Evolutionary conservation across 179 eudicot genomes (phyloP).

Genomic region (Beta corolliflora): DNA sequence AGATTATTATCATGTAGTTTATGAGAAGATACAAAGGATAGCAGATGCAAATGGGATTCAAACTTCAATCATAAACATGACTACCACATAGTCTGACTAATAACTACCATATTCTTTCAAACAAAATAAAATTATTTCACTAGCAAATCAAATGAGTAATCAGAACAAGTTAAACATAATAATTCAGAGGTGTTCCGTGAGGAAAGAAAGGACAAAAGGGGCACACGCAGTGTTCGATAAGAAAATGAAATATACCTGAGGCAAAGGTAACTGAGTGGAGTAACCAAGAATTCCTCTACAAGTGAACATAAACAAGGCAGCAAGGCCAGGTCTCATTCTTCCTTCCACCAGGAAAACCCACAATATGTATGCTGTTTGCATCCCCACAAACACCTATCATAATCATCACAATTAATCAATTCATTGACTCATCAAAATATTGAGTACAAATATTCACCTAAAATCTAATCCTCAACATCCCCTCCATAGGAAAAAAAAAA

Average conservation of each 20-base stretch:
- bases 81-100: neutral
- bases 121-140: neutral
- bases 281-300: conserved; percentile 94
- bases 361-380: conserved; percentile 81
- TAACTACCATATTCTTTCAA: neutral
- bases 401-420: conserved; percentile 11
- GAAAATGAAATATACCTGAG: conserved; percentile 54
- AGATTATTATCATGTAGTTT: neutral
- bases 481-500: too few species aligned
- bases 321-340: conserved; percentile 79
- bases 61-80: neutral
- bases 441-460: neutral
- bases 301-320: conserved; percentile 87
- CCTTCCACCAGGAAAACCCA: conserved; percentile 91
- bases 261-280: conserved; percentile 93
- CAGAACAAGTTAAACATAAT: neutral
- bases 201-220: neutral
- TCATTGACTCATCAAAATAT: neutral
- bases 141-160: neutral
- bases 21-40: too few species aligned
- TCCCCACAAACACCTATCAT: conserved; percentile 75
- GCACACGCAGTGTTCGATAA: neutral
- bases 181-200: too few species aligned
- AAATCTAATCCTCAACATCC: neutral
- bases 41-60: neutral